Conservation (phyloP, 2,329 filamentous ascomycete genomes). For the Fusarium sp. region DNA sequence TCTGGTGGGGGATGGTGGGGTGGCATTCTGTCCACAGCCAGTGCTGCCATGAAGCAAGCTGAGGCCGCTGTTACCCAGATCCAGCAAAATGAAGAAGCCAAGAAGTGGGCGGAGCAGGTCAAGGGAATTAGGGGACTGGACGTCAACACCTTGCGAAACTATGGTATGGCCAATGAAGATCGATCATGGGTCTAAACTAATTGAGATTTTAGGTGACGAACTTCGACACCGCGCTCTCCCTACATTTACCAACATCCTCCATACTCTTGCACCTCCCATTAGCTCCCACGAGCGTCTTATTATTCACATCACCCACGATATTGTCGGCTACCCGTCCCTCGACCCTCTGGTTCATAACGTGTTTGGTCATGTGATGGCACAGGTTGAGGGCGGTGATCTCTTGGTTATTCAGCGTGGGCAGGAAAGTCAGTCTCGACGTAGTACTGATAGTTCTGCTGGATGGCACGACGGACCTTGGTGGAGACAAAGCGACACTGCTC, state of each 20-base stretch:
- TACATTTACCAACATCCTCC: slow-evolving; percentile 93
- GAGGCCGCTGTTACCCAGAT: slow-evolving; percentile 95
- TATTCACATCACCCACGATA: slow-evolving; percentile 97
- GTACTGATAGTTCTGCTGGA: slow-evolving; percentile 68
- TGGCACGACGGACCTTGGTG: slow-evolving; percentile 99
- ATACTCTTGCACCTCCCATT: slow-evolving; percentile 95
- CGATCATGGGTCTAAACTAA: background rate
- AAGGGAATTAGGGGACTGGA: slow-evolving; percentile 72
- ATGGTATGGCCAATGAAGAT: slow-evolving; percentile 46
- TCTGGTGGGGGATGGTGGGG: slow-evolving; percentile 87
- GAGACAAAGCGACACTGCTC: slow-evolving; percentile 75
- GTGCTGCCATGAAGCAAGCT: slow-evolving; percentile 89
- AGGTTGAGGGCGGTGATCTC: slow-evolving; percentile 96
- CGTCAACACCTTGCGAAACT: slow-evolving; percentile 75
- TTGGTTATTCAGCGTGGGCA: slow-evolving; percentile 93
- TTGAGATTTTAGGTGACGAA: slow-evolving; percentile 75
- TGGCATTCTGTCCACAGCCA: slow-evolving; percentile 83
- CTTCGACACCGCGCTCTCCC: slow-evolving; percentile 87
- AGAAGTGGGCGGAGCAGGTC: slow-evolving; percentile 95
- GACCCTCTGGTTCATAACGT: slow-evolving; percentile 92
- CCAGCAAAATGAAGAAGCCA: slow-evolving; percentile 94
- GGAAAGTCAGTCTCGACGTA: slow-evolving; percentile 78
- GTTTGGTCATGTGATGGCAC: slow-evolving; percentile 97
- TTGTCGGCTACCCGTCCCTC: slow-evolving; percentile 92
- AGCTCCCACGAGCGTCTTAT: slow-evolving; percentile 95